These are phyloP conservation scores for Leucosporidium creatinivorum DNA, from an alignment of 768 basidiomycete species.

Conservation along the genomic window DNA sequence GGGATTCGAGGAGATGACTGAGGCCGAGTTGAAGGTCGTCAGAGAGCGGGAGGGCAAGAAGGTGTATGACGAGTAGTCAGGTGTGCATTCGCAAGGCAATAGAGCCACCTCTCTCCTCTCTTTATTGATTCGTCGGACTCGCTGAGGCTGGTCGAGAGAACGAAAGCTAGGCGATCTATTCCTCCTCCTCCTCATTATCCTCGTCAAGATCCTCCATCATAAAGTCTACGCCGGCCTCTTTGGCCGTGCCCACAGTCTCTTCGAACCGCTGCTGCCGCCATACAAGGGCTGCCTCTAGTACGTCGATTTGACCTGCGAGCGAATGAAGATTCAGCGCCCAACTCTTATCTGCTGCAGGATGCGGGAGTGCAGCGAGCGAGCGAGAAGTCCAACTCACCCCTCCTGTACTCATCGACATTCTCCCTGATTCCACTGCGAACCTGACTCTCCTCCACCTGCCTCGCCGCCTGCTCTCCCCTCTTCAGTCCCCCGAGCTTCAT, in stretches of 20 bases:
- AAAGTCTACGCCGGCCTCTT: constrained; percentile 2
- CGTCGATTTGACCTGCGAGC: constrained; percentile 7
- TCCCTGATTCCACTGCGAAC: constrained; percentile 54
- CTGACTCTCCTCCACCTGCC: constrained; percentile 1
- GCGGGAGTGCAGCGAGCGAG: too few species aligned
- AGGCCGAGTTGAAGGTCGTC: background rate
- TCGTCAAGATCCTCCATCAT: constrained; percentile 6
- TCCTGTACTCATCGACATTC: constrained; percentile 50
- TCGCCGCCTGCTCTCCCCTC: background rate
- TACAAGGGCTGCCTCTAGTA: constrained; percentile 4
- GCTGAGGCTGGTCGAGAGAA: too few species aligned
- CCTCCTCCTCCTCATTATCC: background rate
- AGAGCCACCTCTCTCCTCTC: too few species aligned
- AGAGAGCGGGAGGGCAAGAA: too few species aligned
- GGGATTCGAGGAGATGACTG: background rate
- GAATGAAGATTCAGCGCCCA: background rate
- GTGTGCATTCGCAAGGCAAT: too few species aligned
- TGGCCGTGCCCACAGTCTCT: background rate
- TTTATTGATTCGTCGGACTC: too few species aligned
- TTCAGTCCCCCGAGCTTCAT: constrained; percentile 29
- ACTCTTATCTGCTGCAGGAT: too few species aligned
- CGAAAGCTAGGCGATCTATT: background rate
- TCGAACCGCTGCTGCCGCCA: constrained; percentile 1
- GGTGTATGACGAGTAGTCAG: too few species aligned
- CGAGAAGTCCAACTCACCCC: constrained; percentile 4